Evolutionary conservation across 2,329 filamentous ascomycete genomes (phyloP), one percentile per base, ranked within the genome.

Genomic region (Botrytis pseudocinerea): DNA sequence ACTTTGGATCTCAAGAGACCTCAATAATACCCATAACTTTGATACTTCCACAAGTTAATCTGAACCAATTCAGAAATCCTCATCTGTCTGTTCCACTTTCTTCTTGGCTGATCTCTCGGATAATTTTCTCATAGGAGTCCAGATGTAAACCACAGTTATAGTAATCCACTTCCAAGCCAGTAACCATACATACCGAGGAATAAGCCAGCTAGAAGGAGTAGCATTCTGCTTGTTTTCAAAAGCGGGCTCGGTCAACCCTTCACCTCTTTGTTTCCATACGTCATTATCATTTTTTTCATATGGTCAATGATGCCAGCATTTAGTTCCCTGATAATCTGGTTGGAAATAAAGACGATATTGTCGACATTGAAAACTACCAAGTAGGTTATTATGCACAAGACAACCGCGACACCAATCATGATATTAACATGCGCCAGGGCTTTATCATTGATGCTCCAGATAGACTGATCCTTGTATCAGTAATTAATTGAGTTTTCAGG

Each of bases 401-500:
- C 18, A 12, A 60, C 20, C 35, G 57, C 28, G 32, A 60, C 32
- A 22, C 57, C 57, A 12, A 35, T 2, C 57, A 60, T 35, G 57
- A 38, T 60, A 12, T 38, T 2, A 1, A 60, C 18, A 6, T 60
- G 9, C 5, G 18, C 18, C 1, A 35, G 9, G 8, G 28, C 32
- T 2, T 2, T 38, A 22, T 60, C 35, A 4, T 35, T 60, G 57
- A 38, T 60, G 57, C 57, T 60, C 32, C 57, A 60, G 22, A 60
- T 35, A 14, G 32, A 60, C 57, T 60, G 0, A 22, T 38, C 5
- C 4, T 7, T 60, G 12, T 4, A 9, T 60, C 6, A 38, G 32
- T 38, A 25, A 9, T 38, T 2, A 2, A 20, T 60, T 8, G 5
- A 25, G 0, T 38, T 20, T 7, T 25, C 0, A 3, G 6, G 32